These are phyloP conservation scores for Trichoderma erinaceum DNA, from an alignment of 495 filamentous ascomycete genomes.

Conservation along the genomic window DNA sequence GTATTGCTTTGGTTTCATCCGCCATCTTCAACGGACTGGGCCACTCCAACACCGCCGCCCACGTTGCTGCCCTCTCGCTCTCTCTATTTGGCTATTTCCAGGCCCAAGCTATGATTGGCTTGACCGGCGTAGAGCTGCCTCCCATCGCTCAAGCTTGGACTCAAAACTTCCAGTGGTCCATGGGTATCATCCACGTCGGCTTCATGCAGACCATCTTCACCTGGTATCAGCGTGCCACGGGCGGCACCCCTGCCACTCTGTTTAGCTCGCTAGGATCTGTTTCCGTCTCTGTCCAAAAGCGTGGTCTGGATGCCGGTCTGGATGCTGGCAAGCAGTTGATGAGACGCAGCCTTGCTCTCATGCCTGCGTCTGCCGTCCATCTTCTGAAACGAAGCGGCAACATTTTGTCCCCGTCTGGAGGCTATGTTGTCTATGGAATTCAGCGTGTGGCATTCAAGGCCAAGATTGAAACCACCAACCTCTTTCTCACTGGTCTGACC, in stretches of 20 bases:
- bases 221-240: slow-evolving; percentile 95
- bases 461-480: slow-evolving; percentile 81
- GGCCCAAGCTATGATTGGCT: slow-evolving; percentile 86
- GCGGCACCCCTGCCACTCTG: slow-evolving; percentile 76
- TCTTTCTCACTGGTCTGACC: slow-evolving; percentile 85
- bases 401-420: slow-evolving; percentile 42
- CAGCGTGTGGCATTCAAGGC: slow-evolving; percentile 83
- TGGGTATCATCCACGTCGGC: slow-evolving; percentile 86
- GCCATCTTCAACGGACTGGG: slow-evolving; percentile 76
- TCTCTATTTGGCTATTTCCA: slow-evolving; percentile 98
- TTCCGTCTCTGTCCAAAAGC: slow-evolving; percentile 81
- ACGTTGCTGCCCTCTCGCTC: slow-evolving; percentile 87
- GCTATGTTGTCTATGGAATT: slow-evolving; percentile 77
- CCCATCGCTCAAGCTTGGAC: slow-evolving; percentile 92
- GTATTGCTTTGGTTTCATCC: slow-evolving; percentile 73
- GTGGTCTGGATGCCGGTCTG: slow-evolving; percentile 35
- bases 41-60: slow-evolving; percentile 93
- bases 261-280: slow-evolving; percentile 65
- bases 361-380: slow-evolving; percentile 43
- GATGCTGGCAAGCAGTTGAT: slow-evolving; percentile 30
- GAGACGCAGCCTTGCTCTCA: slow-evolving; percentile 42
- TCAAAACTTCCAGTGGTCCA: slow-evolving; percentile 97
- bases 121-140: slow-evolving; percentile 77
- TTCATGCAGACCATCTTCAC: slow-evolving; percentile 87
- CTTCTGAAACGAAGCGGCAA: slow-evolving; percentile 38